phyloP scores from a whole-genome alignment of 345 rosid genomes.

The Citrus medica region DNA sequence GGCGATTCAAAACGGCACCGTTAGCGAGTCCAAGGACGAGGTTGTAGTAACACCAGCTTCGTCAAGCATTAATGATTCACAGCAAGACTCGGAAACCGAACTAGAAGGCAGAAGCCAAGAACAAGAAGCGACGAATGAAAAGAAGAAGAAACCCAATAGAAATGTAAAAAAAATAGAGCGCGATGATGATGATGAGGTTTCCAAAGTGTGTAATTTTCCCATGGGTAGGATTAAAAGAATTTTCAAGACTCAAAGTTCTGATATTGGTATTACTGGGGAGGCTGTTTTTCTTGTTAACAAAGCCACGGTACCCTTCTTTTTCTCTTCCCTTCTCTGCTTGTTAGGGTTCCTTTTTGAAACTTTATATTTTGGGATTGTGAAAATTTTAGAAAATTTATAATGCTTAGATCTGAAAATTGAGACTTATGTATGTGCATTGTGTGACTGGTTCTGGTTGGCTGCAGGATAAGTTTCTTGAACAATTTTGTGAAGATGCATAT shows the following conservation, averaged over 20 bases:
- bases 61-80: conserved; percentile 22
- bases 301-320: conserved; percentile 54
- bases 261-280: conserved; percentile 42
- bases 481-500: conserved; percentile 66
- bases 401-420: not conserved
- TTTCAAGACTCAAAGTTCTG: conserved; percentile 44
- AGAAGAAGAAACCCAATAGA: conserved; percentile 16
- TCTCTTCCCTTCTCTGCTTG: not conserved
- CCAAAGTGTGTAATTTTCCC: conserved; percentile 50
- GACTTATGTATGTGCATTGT: not conserved
- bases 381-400: not conserved
- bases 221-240: conserved; percentile 72
- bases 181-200: conserved; percentile 32
- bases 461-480: conserved; percentile 73
- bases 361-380: not conserved
- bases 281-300: conserved; percentile 74
- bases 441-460: conserved; percentile 10
- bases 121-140: not conserved
- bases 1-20: conserved; percentile 9
- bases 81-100: conserved; percentile 11
- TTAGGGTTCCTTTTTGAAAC: conserved; percentile 9
- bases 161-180: conserved; percentile 17
- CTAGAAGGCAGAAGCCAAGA: conserved; percentile 15
- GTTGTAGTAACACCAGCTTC: not conserved
- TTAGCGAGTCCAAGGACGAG: conserved; percentile 1